phyloP scores from a whole-genome alignment of 2,329 filamentous ascomycete species.

The Apiospora koreana region DNA sequence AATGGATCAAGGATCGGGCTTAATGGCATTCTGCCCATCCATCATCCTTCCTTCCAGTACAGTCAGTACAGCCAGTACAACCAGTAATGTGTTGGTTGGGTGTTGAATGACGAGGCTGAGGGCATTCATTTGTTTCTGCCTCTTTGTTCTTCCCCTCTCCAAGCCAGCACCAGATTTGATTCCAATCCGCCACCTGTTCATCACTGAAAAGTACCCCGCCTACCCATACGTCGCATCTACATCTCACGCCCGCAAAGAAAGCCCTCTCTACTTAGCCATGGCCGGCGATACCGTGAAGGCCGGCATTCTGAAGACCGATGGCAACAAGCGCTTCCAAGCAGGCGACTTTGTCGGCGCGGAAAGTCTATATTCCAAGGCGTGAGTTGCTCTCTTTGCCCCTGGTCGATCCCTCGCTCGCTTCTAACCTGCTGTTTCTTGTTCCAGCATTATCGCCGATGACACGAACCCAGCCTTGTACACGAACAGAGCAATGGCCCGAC shows the following conservation, averaged over 20 bases:
- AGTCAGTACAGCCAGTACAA: too few species aligned
- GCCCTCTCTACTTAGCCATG: background rate
- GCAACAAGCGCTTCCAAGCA: conserved; percentile 52
- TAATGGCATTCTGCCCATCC: background rate
- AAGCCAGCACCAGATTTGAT: background rate
- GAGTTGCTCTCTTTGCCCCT: conserved; percentile 30
- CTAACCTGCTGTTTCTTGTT: background rate
- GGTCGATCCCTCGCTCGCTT: background rate
- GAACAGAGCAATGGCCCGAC: conserved; percentile 82
- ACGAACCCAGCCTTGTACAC: conserved; percentile 80
- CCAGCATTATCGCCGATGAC: conserved; percentile 75
- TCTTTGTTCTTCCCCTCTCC: background rate
- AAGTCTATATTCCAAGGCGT: conserved; percentile 62
- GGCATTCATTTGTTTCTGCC: background rate
- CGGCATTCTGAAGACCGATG: conserved; percentile 23
- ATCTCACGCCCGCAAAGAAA: background rate
- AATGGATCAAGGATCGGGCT: background rate
- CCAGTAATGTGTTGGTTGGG: background rate
- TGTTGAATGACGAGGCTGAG: background rate
- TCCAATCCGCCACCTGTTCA: background rate
- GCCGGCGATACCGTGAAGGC: conserved; percentile 12
- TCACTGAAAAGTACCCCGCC: conserved; percentile 1
- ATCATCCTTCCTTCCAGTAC: background rate
- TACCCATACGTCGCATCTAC: background rate
- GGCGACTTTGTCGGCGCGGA: conserved; percentile 55